Evolutionary conservation across 2,329 filamentous ascomycete genomes (phyloP).

Genomic region (Xylaria sp.): DNA sequence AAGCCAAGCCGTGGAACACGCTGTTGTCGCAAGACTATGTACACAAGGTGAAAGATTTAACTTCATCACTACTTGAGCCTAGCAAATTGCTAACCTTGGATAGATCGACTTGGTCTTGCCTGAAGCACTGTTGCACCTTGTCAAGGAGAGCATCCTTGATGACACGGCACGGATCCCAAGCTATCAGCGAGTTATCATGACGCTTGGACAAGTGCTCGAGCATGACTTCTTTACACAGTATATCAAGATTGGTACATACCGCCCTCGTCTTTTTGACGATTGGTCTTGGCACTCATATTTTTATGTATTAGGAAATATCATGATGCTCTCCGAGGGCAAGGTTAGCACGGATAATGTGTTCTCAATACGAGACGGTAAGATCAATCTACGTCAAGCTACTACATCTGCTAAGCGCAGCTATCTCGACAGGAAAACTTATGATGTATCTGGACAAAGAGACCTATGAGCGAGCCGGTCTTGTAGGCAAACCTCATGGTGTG

Average conservation of each 20-base stretch:
- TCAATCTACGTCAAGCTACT: neutral
- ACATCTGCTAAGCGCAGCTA: slow-evolving; percentile 1
- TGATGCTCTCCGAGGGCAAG: slow-evolving; percentile 83
- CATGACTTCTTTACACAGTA: slow-evolving; percentile 82
- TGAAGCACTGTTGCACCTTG: slow-evolving; percentile 59
- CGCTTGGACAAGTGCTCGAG: slow-evolving; percentile 72
- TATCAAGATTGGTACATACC: slow-evolving; percentile 73
- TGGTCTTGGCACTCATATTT: neutral
- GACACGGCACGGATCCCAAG: slow-evolving; percentile 43
- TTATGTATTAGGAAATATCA: slow-evolving; percentile 73
- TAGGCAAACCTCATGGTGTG: slow-evolving; percentile 68
- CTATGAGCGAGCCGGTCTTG: slow-evolving; percentile 82
- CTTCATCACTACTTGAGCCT: neutral
- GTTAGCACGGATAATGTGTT: slow-evolving; percentile 74
- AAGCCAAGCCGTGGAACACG: slow-evolving; percentile 76
- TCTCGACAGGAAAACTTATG: slow-evolving; percentile 62
- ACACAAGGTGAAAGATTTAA: slow-evolving; percentile 60
- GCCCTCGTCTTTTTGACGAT: neutral
- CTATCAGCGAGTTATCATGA: slow-evolving; percentile 75
- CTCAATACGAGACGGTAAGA: slow-evolving; percentile 68
- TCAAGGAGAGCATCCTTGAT: slow-evolving; percentile 58
- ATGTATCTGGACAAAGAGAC: slow-evolving; percentile 81
- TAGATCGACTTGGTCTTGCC: slow-evolving; percentile 77
- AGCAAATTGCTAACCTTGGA: neutral
- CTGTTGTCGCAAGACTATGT: slow-evolving; percentile 69